Conservation (phyloP, 2,329 filamentous ascomycete genomes). For the Diaporthe vexans region DNA sequence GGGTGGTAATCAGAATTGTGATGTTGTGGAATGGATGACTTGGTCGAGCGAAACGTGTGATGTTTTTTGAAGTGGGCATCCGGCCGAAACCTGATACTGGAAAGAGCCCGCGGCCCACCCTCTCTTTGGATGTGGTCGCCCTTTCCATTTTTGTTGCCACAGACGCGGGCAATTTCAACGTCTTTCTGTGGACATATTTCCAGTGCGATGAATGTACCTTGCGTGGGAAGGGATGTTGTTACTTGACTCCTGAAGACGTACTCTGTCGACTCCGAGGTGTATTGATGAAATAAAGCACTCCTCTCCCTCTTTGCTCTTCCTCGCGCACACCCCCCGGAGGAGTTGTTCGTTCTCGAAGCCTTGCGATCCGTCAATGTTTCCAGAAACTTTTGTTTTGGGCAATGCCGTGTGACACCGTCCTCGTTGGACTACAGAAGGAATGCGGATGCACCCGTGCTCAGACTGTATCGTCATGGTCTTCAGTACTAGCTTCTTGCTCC, state of each 20-base stretch:
- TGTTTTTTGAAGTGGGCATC: neutral
- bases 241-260: neutral
- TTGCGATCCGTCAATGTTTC: no score
- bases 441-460: no score
- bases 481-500: no score
- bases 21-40: neutral
- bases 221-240: neutral
- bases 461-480: no score
- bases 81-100: neutral
- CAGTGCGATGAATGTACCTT: neutral
- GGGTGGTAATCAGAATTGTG: neutral
- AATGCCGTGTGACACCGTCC: no score
- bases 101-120: neutral
- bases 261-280: neutral
- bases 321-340: no score
- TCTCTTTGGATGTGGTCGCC: neutral
- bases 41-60: neutral
- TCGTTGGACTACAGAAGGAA: no score
- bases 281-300: neutral
- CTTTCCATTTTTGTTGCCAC: neutral
- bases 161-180: neutral
- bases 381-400: neutral
- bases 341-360: neutral
- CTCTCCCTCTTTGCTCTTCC: neutral
- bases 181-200: no score